These are phyloP conservation scores for Hypsizygus marmoreus DNA, from an alignment of 768 basidiomycete genomes.

Conservation along the genomic window DNA sequence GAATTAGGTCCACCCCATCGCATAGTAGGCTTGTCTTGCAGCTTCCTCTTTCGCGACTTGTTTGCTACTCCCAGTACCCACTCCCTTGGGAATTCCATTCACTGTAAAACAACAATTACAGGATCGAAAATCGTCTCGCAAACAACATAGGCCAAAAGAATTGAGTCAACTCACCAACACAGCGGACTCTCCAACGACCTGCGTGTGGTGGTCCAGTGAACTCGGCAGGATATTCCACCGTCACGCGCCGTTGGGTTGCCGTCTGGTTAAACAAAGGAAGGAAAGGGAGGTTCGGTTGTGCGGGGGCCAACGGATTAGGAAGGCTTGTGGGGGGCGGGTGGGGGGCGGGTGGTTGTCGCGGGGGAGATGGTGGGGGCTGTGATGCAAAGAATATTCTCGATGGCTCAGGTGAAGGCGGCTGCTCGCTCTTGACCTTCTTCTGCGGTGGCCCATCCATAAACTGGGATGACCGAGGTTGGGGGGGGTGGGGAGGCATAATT, in stretches of 20 bases:
- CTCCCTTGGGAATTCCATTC: conserved; percentile 68
- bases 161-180: conserved; percentile 64
- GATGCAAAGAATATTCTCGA: conserved; percentile 34
- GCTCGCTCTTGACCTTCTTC: conserved; percentile 46
- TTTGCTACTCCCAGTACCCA: conserved; percentile 67
- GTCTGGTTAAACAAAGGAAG: conserved; percentile 77
- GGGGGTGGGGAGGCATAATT: conserved; percentile 6
- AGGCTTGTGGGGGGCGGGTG: conserved; percentile 21
- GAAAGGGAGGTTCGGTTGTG: conserved; percentile 64
- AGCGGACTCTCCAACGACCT: conserved; percentile 65
- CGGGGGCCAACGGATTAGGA: conserved; percentile 62
- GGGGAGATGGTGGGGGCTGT: conserved; percentile 32
- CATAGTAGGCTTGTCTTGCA: conserved; percentile 67
- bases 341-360: conserved; percentile 15
- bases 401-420: conserved; percentile 22
- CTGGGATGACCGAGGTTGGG: conserved; percentile 11
- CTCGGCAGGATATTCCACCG: conserved; percentile 58
- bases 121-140: conserved; percentile 3
- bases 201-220: conserved; percentile 71
- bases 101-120: conserved; percentile 40
- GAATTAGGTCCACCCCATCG: conserved; percentile 74
- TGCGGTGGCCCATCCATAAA: conserved; percentile 32
- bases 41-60: conserved; percentile 81
- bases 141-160: conserved; percentile 7
- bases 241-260: conserved; percentile 63